Base-by-base conservation (phyloP, 2,329 filamentous ascomycete species). In the Dothidotthia symphoricarpi region DNA sequence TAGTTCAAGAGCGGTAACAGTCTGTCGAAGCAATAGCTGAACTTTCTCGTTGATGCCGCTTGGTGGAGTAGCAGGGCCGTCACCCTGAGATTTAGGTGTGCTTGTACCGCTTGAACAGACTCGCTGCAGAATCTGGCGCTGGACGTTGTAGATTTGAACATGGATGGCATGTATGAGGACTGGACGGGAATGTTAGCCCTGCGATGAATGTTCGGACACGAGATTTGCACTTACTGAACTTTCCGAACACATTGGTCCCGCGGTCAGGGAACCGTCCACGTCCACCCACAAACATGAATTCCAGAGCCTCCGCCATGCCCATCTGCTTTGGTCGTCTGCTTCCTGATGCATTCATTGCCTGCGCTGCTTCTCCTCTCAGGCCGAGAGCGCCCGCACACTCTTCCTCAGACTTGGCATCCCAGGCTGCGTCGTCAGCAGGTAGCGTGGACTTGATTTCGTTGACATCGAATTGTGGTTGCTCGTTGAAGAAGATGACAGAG, bases 401-500 rank as follows among this genome's bases (percentile, higher is more conserved):
- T 12, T 74, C 63, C 4, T 71, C 64, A 26, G 73, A 76, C 22
- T 68, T 70, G 3, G 85, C 84, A 51, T 88, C 84, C 84, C 85
- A 88, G 2, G 81, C 80, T 12, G 81, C 82, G 62, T 88, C 85
- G 51, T 88, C 84, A 11, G 78, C 76, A 7, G 85, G 85, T 5
- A 89, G 68, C n/a, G 83, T 82, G 25, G 88, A 63, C 19, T 74
- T 72, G 34, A 88, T 73, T 49, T 87, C 83, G 24, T 81, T 72
- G 7, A 75, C 68, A 41, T 86, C 79, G 28, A 88, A 78, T 29
- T 78, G 72, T 11, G 83, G 76, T 8, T 74, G 65, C n/a, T 69
- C 68, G 60, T 88, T 88, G 73, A 87, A 88, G 59, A 82, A 88
- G 14, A 88, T 75, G 13, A 78, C 78, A 58, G 83, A 76, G 9